These are phyloP conservation scores for Fusarium newnesense DNA, from an alignment of 2,329 filamentous ascomycete genomes.

Conservation along the genomic window DNA sequence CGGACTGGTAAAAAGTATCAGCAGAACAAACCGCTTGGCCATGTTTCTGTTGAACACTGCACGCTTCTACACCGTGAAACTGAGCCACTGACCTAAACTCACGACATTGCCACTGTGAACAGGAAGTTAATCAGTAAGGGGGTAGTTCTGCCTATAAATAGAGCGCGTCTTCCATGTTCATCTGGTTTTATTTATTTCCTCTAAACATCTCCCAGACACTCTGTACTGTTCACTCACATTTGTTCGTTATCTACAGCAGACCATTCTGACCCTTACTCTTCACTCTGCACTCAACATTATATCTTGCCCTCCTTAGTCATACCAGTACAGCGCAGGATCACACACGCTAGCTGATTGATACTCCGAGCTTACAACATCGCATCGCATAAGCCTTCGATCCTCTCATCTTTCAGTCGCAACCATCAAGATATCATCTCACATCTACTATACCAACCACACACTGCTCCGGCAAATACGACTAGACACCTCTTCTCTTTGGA, in stretches of 20 bases:
- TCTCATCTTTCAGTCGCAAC: too few species aligned
- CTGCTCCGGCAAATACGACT: neutral
- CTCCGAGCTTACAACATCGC: too few species aligned
- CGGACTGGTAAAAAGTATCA: accelerated
- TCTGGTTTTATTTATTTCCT: neutral
- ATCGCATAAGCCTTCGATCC: too few species aligned
- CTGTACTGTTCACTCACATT: neutral
- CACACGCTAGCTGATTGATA: too few species aligned
- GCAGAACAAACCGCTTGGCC: neutral
- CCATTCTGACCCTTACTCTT: neutral
- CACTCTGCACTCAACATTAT: too few species aligned
- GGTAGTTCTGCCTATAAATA: neutral
- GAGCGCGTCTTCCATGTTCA: too few species aligned
- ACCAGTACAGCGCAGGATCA: too few species aligned
- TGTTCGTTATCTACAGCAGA: neutral
- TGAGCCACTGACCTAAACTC: neutral
- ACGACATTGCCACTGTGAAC: neutral
- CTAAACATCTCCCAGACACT: too few species aligned
- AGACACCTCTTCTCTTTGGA: neutral
- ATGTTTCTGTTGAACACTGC: neutral
- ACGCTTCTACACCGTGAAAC: neutral
- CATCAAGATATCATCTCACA: too few species aligned
- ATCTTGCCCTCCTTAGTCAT: too few species aligned
- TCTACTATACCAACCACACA: neutral
- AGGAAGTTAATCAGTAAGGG: neutral